These are phyloP conservation scores for Podochytrium sp. DNA, from an alignment of 192 early-diverging fungal genomes.

Conservation along the genomic window DNA sequence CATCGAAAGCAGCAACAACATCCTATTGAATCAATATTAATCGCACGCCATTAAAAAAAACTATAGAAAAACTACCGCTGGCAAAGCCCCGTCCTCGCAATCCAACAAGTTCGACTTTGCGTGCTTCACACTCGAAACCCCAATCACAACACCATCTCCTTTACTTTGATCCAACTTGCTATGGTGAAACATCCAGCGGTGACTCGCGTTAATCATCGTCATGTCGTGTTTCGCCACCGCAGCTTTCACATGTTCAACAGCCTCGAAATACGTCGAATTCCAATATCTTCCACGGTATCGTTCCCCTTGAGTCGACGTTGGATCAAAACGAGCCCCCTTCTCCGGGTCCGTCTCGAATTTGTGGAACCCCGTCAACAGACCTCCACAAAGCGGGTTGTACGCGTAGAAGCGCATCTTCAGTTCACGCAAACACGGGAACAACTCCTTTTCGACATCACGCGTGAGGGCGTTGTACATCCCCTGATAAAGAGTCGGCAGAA, in stretches of 20 bases:
- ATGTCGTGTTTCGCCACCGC: constrained; percentile 37
- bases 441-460: constrained; percentile 47
- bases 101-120: constrained; percentile 53
- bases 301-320: constrained; percentile 38
- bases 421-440: constrained; percentile 63
- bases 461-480: constrained; percentile 46
- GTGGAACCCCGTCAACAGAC: constrained; percentile 39
- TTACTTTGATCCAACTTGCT: constrained; percentile 39
- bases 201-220: constrained; percentile 41
- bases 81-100: constrained; percentile 56
- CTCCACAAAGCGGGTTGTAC: constrained; percentile 69
- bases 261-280: constrained; percentile 57
- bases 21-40: no score
- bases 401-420: constrained; percentile 67
- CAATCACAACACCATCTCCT: constrained; percentile 55
- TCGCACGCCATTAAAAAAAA: no score
- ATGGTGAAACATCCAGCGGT: constrained; percentile 54
- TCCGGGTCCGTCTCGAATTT: constrained; percentile 35
- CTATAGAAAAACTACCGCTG: no score
- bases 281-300: constrained; percentile 48
- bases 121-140: constrained; percentile 50
- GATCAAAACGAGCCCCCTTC: constrained; percentile 43
- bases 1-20: constrained; percentile 58
- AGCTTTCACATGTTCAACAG: constrained; percentile 50
- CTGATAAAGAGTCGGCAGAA: constrained; percentile 55